Evolutionary conservation across 805 yeast species (phyloP), one percentile per base, ranked within the genome.

Genomic region (Phaffomyces opuntiae): DNA sequence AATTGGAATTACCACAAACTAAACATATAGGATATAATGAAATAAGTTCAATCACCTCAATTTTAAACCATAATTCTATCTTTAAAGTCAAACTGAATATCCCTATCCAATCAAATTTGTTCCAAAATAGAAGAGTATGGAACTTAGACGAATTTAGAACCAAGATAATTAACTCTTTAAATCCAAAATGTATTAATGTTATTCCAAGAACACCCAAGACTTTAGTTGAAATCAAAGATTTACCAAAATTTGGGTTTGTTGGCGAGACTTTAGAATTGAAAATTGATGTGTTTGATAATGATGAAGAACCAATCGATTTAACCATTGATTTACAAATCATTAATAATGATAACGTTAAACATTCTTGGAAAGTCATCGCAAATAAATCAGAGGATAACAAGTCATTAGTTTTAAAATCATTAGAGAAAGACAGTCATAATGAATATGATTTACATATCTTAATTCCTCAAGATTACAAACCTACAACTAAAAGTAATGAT

Each of bases 141-240:
- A 9, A 38, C 12, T 9, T 32, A 13, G 41, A 48, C 31, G 42
- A 35, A 14, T 36, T 41, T 14, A 47, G 42, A 2, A 33, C 19
- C 7, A 35, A 51, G 36, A 40, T 54, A 27, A 36, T 62, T 11
- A 48, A 49, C 11, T 44, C 53, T 4, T 19, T 17, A 2, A 47
- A 50, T n/a, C 64, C 66, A 6, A 40, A 40, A 9, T 34, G 44
- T 7, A 47, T 50, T 27, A 64, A 64, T 34, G 59, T 69, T 4
- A 53, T 68, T 8, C 75, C 77, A 14, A 63, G 69, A 41, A 53
- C 63, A 3, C 77, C 77, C 7, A 54, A 63, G 4, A 57, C 66
- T 0, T 57, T 52, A 17, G 54, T 66, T 5, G 39, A 39, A 0
- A 43, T 68, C 7, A 52, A 50, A 1, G 50, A 58, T 19, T 42